These are phyloP conservation scores for Penicillium hordei DNA, from an alignment of 2,329 filamentous ascomycete genomes.

Conservation along the genomic window DNA sequence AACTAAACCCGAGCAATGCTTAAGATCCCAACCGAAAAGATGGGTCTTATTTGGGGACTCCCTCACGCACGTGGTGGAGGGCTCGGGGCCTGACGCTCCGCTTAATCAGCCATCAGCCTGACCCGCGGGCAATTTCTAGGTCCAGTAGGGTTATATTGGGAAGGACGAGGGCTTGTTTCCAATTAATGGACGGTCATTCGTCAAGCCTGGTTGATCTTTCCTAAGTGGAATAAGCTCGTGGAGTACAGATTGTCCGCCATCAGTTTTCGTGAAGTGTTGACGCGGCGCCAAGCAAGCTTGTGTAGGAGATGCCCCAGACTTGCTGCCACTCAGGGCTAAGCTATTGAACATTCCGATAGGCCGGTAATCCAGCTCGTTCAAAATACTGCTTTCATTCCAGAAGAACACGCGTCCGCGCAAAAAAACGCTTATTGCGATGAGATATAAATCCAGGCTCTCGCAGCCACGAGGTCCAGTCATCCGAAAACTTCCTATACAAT, in stretches of 20 bases:
- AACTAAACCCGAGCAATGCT: too few species aligned
- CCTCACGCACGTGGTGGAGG: too few species aligned
- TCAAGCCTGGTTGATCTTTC: constrained; percentile 1
- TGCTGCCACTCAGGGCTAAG: neutral
- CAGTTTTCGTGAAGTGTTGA: constrained; percentile 3
- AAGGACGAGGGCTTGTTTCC: neutral
- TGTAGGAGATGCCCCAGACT: neutral
- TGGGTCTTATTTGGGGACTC: too few species aligned
- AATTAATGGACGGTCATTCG: neutral
- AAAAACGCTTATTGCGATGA: too few species aligned
- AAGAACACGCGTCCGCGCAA: too few species aligned
- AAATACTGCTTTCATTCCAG: too few species aligned
- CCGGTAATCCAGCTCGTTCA: neutral
- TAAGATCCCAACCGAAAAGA: neutral
- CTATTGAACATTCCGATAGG: neutral
- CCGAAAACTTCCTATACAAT: too few species aligned
- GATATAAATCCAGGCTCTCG: constrained; percentile 3
- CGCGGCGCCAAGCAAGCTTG: constrained; percentile 16
- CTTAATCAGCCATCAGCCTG: constrained; percentile 4
- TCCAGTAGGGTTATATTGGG: too few species aligned
- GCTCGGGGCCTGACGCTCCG: neutral
- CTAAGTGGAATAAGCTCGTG: constrained; percentile 18
- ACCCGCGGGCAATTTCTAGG: neutral
- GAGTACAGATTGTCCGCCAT: neutral
- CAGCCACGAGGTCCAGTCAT: neutral